These are phyloP conservation scores for Cladosporium halotolerans DNA, from an alignment of 2,329 filamentous ascomycete genomes.

Conservation along the genomic window DNA sequence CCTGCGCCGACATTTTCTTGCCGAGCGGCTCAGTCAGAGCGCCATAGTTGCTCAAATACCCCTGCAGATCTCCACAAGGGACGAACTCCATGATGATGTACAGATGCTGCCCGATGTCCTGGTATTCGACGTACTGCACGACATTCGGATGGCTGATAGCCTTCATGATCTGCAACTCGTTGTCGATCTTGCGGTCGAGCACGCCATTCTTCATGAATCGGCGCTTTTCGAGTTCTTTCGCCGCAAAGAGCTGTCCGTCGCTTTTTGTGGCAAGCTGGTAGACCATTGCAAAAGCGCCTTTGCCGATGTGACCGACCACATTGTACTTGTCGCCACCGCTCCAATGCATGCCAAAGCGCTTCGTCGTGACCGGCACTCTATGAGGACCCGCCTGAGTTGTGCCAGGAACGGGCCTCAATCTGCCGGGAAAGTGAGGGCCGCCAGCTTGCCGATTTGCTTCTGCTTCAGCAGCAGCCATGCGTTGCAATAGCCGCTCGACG, in stretches of 20 bases:
- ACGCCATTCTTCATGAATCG: constrained; percentile 89
- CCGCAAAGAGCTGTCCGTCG: constrained; percentile 76
- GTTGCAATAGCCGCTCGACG: neutral
- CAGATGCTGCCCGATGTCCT: constrained; percentile 72
- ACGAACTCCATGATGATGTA: constrained; percentile 98
- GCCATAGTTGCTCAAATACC: constrained; percentile 57
- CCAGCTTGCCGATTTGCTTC: constrained; percentile 5
- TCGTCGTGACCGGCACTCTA: constrained; percentile 18
- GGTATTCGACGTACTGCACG: constrained; percentile 82
- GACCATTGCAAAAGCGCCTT: constrained; percentile 90
- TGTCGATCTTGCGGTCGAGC: constrained; percentile 85
- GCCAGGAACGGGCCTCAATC: constrained; percentile 2
- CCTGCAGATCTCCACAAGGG: constrained; percentile 73
- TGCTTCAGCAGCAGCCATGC: constrained; percentile 3
- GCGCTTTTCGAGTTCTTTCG: constrained; percentile 91
- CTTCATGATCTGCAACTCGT: constrained; percentile 95
- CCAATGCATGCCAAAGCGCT: constrained; percentile 63
- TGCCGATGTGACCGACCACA: constrained; percentile 72
- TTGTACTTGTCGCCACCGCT: constrained; percentile 81
- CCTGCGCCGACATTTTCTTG: constrained; percentile 66
- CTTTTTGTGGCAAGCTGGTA: constrained; percentile 83
- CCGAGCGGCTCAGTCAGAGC: constrained; percentile 61
- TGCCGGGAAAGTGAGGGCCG: neutral
- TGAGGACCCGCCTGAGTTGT: neutral
- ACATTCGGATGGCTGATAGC: constrained; percentile 79